A percentile compares a stretch with the other conserved stretches of the same genome.
phyloP scores from a whole-genome alignment of 116 monocot species.

The Cymodocea nodosa region DNA sequence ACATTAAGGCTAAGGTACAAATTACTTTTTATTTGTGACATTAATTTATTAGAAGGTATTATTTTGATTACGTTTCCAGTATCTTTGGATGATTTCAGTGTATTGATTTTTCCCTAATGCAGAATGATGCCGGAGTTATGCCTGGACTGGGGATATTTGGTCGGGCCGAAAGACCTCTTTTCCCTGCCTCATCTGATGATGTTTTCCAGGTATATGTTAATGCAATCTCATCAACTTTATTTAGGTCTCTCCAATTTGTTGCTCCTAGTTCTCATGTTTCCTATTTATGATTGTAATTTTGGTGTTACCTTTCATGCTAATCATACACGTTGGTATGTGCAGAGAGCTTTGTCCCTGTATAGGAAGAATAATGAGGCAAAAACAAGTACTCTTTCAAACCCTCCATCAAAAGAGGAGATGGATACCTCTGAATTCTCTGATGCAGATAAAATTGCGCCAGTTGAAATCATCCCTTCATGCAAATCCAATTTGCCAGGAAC shows the following conservation, averaged over 20 bases:
- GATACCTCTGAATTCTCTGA: conserved; percentile 5
- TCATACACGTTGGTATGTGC: conserved; percentile 8
- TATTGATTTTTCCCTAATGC: conserved; percentile 8
- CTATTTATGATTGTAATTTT: not conserved
- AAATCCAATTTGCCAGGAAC: not conserved
- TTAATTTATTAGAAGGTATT: not conserved
- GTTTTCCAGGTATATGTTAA: conserved; percentile 43
- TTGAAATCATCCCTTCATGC: not conserved
- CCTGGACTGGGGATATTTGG: conserved; percentile 11
- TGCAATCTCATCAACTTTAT: too few relatives aligned
- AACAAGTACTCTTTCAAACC: not conserved
- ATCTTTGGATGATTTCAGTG: not conserved
- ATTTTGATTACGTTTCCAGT: not conserved
- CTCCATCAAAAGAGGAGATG: not conserved
- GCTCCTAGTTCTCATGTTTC: too few relatives aligned
- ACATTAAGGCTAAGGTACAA: not conserved
- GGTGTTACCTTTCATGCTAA: not conserved
- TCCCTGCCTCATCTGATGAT: conserved; percentile 17
- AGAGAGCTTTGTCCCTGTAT: conserved; percentile 56
- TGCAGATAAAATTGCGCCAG: conserved; percentile 4
- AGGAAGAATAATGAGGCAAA: conserved; percentile 23
- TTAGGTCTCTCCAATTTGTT: too few relatives aligned
- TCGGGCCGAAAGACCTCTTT: conserved; percentile 9
- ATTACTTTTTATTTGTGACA: not conserved
- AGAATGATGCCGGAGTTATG: conserved; percentile 15